Conservation (phyloP, 169 alveolate species). For the Plasmodium knowlesi region DNA sequence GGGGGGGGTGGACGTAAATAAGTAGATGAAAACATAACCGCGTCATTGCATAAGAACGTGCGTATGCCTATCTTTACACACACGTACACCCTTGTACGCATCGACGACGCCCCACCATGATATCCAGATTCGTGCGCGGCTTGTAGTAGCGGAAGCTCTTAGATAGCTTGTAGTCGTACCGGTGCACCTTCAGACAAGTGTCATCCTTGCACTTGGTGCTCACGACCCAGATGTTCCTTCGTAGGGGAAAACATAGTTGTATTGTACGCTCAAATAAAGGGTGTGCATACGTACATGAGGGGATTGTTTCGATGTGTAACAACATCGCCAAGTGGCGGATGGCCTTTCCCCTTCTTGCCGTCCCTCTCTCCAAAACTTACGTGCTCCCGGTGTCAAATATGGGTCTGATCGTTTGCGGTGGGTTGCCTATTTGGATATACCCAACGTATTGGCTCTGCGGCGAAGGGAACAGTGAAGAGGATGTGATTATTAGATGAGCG, state of each 20-base stretch:
- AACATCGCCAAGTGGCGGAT: background rate
- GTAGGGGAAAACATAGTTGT: background rate
- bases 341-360: background rate
- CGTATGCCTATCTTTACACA: background rate
- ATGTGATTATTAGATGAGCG: background rate
- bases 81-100: background rate
- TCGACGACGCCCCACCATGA: constrained; percentile 29
- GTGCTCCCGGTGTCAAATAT: constrained; percentile 91
- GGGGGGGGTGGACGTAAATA: background rate
- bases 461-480: background rate
- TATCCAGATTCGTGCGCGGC: constrained; percentile 73
- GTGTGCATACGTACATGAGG: background rate
- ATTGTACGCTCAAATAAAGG: background rate
- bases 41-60: background rate
- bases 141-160: constrained; percentile 35
- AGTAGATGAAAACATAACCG: background rate
- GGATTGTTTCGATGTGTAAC: background rate
- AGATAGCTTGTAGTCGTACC: constrained; percentile 73
- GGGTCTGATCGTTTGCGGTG: constrained; percentile 86
- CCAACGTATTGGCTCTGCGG: constrained; percentile 81
- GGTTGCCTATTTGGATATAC: constrained; percentile 83
- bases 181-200: constrained; percentile 79
- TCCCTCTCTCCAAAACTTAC: constrained; percentile 51
- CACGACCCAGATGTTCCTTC: constrained; percentile 82
- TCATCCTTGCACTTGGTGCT: constrained; percentile 79